Evolutionary conservation across 2,329 filamentous ascomycete species (phyloP).

Genomic region (Aureobasidium namibiae): DNA sequence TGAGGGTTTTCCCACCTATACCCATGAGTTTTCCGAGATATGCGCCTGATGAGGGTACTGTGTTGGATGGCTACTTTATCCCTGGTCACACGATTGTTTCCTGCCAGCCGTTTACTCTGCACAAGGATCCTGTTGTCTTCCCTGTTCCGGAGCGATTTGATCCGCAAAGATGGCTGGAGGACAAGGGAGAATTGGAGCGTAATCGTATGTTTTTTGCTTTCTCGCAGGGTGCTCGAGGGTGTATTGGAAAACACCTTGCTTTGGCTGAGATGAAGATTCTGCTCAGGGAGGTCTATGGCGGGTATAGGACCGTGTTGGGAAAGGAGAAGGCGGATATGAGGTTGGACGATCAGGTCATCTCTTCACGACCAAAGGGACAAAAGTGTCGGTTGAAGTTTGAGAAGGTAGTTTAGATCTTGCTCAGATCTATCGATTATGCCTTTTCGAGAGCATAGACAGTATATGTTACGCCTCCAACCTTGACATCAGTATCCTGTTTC

Average conservation of each 20-base stretch:
- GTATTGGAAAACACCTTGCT: slow-evolving; percentile 15
- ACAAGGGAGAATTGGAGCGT: slow-evolving; percentile 28
- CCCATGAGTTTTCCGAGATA: slow-evolving; percentile 42
- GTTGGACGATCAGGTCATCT: slow-evolving; percentile 14
- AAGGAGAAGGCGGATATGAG: slow-evolving; percentile 13
- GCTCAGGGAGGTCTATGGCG: slow-evolving; percentile 12
- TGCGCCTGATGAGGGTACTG: slow-evolving; percentile 34
- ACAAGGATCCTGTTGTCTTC: slow-evolving; percentile 38
- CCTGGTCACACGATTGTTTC: slow-evolving; percentile 40
- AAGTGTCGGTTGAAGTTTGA: slow-evolving; percentile 13
- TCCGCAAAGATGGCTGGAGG: slow-evolving; percentile 42
- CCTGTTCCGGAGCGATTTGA: slow-evolving; percentile 35
- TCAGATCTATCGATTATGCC: not conserved
- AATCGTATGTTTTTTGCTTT: slow-evolving; percentile 27
- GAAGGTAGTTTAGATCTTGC: not conserved
- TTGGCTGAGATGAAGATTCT: slow-evolving; percentile 17
- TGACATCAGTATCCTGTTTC: not conserved
- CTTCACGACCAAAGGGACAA: slow-evolving; percentile 13
- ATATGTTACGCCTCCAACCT: not conserved
- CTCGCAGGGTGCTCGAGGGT: slow-evolving; percentile 14
- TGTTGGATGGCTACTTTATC: slow-evolving; percentile 24
- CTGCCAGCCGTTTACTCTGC: slow-evolving; percentile 38
- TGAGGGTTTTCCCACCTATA: slow-evolving; percentile 45
- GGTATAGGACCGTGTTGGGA: slow-evolving; percentile 1
- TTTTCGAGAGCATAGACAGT: slow-evolving; percentile 5